A percentile compares a stretch with the other conserved stretches of the same genome.
Evolutionary conservation across 352 stramenopile genomes (phyloP).

Genomic region (Albugo candida): DNA sequence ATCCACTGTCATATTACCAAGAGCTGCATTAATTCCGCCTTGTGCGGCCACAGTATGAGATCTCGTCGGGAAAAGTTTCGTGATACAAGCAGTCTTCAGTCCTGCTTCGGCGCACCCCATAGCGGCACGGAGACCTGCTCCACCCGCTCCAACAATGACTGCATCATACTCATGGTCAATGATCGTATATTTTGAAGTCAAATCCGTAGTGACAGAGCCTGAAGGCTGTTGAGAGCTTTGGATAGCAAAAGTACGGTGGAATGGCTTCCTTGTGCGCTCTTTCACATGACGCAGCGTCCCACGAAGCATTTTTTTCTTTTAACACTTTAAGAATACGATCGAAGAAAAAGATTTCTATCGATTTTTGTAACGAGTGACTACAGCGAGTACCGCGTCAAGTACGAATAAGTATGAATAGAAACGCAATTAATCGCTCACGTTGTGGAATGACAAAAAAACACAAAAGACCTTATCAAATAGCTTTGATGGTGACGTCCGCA

Average conservation of each 20-base stretch:
- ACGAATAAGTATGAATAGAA: too few relatives aligned
- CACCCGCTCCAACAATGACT: slow-evolving; percentile 90
- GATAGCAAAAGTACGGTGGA: neutral
- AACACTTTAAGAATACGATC: too few relatives aligned
- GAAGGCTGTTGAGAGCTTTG: slow-evolving; percentile 3
- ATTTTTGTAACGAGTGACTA: too few relatives aligned
- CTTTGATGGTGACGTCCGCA: too few relatives aligned
- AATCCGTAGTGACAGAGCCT: slow-evolving; percentile 13
- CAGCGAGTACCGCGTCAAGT: too few relatives aligned
- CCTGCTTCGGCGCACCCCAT: slow-evolving; percentile 86
- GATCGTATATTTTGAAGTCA: slow-evolving; percentile 42
- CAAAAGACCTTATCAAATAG: too few relatives aligned
- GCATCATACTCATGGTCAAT: slow-evolving; percentile 95
- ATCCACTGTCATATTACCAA: slow-evolving; percentile 94
- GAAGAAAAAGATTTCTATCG: too few relatives aligned
- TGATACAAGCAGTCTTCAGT: slow-evolving; percentile 95
- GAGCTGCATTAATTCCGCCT: slow-evolving; percentile 92
- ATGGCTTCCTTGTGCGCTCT: too few relatives aligned
- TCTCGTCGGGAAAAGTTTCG: slow-evolving; percentile 94
- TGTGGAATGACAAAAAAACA: too few relatives aligned
- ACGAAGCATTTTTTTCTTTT: too few relatives aligned
- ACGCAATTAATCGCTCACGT: too few relatives aligned
- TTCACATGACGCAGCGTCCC: too few relatives aligned
- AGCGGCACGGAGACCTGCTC: slow-evolving; percentile 81
- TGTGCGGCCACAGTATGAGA: slow-evolving; percentile 94